Base-by-base conservation (phyloP, 345 rosid species). In the Eucalyptus shirleyi region DNA sequence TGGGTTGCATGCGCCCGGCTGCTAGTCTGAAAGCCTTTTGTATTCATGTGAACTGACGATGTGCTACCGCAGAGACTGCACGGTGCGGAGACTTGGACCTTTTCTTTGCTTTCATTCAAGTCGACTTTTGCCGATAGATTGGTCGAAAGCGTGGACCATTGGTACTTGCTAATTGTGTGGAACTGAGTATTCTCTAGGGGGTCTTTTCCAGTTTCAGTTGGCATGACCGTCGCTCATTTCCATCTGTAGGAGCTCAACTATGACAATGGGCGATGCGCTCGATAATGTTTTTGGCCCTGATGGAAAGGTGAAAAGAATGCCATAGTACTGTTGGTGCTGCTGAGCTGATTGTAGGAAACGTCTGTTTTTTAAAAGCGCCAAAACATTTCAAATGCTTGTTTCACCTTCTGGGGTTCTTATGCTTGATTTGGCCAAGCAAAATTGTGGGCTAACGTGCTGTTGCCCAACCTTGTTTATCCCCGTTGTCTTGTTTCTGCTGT, bases 261-360 rank as follows among this genome's bases (percentile, higher is more conserved):
- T 81, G 99, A 98, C 92, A 96, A 97, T 96, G 85, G 99, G 99
- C 30, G 96, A 96, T 88, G 93, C 91, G 47, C 94, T 96, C 30
- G 97, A 97, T 90, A 96, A 98, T 49, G 98, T 96, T 50, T 89
- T 86, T 28, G 97, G 95, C 26, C 94, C 97, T 1, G 96, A 96
- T 88, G 99, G 98, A 80, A 93, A 96, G 91, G 93, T 96, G 44
- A 96, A 92, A 51, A 89, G 92, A 88, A 93, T 96, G 92, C 47
- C 91, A 8, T 93, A 47, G 14, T 94, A 92, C 90, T 97, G 98
- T 67, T 9, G 99, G 99, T 50, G 96, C 98, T 56, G 28, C 56
- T 53, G 23, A 53, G 88, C 92, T 9, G 95, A 88, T 30, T 98
- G 99, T 88, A 92, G 95, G 83, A 94, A 92, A 91, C 96, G 99